Evolutionary conservation across 306 rosid species (phyloP).

Genomic region (Trichosanthes truncata): DNA sequence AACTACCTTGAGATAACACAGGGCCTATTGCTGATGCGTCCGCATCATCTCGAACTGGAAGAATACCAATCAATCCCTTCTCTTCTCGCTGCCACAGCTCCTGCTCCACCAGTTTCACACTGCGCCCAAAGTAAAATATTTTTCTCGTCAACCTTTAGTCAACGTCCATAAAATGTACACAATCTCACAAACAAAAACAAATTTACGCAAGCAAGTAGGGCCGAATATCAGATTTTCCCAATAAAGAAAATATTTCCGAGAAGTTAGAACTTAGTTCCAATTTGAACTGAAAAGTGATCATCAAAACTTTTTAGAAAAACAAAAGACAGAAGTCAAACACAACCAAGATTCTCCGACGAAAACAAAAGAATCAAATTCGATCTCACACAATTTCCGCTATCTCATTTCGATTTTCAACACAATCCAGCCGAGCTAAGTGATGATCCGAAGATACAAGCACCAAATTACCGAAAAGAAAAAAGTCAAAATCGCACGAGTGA

Average conservation of each 20-base stretch:
- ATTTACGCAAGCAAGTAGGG: neutral
- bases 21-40: constrained; percentile 44
- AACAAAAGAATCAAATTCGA: neutral
- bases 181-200: neutral
- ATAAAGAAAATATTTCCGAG: neutral
- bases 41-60: constrained; percentile 83
- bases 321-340: neutral
- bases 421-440: neutral
- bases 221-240: neutral
- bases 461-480: neutral
- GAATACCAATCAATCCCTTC: constrained; percentile 93
- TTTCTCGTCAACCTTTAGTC: neutral
- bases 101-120: constrained; percentile 97
- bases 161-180: neutral
- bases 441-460: neutral
- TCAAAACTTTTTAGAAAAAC: neutral
- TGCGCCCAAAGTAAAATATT: constrained; percentile 17
- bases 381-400: neutral
- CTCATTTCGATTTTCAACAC: neutral
- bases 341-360: neutral
- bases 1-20: constrained; percentile 56
- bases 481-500: neutral
- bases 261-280: neutral
- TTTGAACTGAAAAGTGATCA: neutral
- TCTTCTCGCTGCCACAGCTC: constrained; percentile 99